Base-by-base conservation (phyloP, 75 land plant species). In the Sequoia sempervirens region DNA sequence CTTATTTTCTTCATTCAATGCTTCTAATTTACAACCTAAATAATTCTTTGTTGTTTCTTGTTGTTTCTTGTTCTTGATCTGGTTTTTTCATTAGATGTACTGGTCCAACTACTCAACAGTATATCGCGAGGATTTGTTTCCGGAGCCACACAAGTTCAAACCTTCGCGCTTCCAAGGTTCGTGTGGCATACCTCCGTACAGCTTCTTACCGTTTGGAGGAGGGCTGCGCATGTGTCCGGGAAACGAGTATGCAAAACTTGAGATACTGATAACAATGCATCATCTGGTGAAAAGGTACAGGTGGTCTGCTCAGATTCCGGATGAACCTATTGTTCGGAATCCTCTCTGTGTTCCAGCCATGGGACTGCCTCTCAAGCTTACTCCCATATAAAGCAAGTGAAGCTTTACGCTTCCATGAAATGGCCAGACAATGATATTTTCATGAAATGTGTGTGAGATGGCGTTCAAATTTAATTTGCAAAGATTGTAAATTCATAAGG, bases 161-260 rank as follows among this genome's bases (percentile, higher is more conserved):
- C 94, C 96, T 1, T 79, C 84, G 11, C 81, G 96, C 32, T 94
- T 94, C 80, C 89, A 88, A 6, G 89, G 83, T 1, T 68, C 85
- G 2, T 76, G 85, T 0, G 79, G 88, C 23, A 18, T 56, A 56
- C 75, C 87, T 47, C 94, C 93, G 0, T 91, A 86, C 82, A 85
- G 83, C 4, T 94, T 78, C 43, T 66, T 94, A 6, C 87, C 96
- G 0, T 93, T 94, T 76, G 96, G 96, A 81, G 96, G 90, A 34
- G 94, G 96, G 13, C 90, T 91, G 46, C 86, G 90, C 20, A 86
- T 88, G 6, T 92, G 96, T 70, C 94, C 92, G 11, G 93, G 94
- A 28, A 50, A 82, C 50, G 95, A 90, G 73, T 91, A 89, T 94
- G 96, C 94, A 13, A 87, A 83, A 70, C 81, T 92, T 73, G 96